Evolutionary conservation across 306 rosid genomes (phyloP).

Genomic region (Glycine tomentella): DNA sequence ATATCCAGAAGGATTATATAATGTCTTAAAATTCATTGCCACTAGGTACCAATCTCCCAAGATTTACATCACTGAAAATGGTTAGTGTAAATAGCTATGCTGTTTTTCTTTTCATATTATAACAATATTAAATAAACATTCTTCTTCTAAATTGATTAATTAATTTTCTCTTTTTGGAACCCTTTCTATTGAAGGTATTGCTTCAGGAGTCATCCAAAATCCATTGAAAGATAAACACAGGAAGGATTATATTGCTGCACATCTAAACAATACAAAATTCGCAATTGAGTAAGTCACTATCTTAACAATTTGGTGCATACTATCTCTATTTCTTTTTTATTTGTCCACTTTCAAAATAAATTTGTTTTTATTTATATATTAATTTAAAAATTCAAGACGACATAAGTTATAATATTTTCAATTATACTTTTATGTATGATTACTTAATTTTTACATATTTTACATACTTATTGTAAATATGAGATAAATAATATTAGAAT

Average conservation of each 20-base stretch:
- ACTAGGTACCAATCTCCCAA: slow-evolving; percentile 37
- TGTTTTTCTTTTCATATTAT: neutral
- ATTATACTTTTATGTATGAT: too few relatives aligned
- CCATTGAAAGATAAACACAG: slow-evolving; percentile 47
- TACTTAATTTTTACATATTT: too few relatives aligned
- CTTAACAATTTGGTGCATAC: too few relatives aligned
- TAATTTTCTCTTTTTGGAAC: neutral
- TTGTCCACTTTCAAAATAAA: neutral
- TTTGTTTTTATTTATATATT: neutral
- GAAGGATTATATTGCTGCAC: slow-evolving; percentile 23
- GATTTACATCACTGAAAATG: slow-evolving; percentile 55
- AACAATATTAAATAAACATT: neutral
- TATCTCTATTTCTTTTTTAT: neutral
- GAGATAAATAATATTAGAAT: too few relatives aligned
- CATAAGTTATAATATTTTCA: neutral
- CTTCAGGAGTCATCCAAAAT: neutral
- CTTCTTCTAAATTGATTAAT: neutral
- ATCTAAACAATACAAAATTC: slow-evolving; percentile 19
- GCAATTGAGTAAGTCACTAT: slow-evolving; percentile 44
- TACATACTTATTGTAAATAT: too few relatives aligned
- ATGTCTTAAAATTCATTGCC: slow-evolving; percentile 23
- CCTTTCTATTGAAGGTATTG: slow-evolving; percentile 20
- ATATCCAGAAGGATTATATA: slow-evolving; percentile 49
- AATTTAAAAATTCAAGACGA: neutral
- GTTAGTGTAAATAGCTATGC: neutral